These are phyloP conservation scores for Musa beccarii DNA, from an alignment of 176 grass and related monocot genomes.

Conservation along the genomic window DNA sequence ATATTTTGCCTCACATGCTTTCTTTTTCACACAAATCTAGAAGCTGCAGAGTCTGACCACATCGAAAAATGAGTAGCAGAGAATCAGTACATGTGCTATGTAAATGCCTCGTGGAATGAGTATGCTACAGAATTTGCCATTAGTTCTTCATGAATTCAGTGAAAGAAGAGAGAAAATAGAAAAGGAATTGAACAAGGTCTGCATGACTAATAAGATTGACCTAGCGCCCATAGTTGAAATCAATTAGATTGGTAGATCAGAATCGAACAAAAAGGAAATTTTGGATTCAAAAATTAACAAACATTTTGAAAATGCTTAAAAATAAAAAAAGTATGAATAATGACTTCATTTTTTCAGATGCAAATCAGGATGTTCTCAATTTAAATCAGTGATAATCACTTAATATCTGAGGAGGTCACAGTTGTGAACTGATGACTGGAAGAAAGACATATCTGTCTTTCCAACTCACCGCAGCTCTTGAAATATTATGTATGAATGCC, in stretches of 20 bases:
- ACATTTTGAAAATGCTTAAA: too few relatives aligned
- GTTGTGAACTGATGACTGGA: too few relatives aligned
- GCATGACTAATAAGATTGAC: neutral
- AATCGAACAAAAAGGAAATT: neutral
- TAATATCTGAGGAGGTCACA: too few relatives aligned
- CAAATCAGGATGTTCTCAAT: too few relatives aligned
- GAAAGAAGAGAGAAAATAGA: neutral
- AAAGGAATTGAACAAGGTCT: neutral
- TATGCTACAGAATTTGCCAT: neutral
- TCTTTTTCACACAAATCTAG: constrained; percentile 89
- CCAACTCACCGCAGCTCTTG: too few relatives aligned
- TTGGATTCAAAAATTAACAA: neutral
- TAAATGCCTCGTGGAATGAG: neutral
- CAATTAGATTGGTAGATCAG: neutral
- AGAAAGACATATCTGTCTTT: too few relatives aligned
- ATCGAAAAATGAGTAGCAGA: neutral
- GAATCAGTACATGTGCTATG: neutral
- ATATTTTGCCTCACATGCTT: constrained; percentile 38
- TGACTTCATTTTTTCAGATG: too few relatives aligned
- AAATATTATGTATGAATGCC: too few relatives aligned
- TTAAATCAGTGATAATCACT: too few relatives aligned
- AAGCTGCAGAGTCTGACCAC: constrained; percentile 75
- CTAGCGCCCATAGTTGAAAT: neutral
- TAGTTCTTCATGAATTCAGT: neutral
- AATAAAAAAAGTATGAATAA: too few relatives aligned